Percentiles rank a stretch among this genome's conserved stretches.
These are phyloP conservation scores for Populus nigra DNA, from an alignment of 345 rosid genomes.

Conservation along the genomic window DNA sequence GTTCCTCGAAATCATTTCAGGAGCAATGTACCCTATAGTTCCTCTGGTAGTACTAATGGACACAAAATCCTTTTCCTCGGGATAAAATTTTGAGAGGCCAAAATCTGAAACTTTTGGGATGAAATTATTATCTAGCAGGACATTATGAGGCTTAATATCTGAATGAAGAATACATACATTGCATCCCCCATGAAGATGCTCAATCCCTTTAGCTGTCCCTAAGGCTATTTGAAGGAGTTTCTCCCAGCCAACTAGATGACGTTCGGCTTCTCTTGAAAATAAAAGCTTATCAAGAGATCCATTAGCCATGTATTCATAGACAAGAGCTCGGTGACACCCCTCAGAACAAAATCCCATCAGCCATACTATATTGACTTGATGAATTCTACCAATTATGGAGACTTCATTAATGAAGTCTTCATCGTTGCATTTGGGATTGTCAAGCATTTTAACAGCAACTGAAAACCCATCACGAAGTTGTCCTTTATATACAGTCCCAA, in stretches of 20 bases:
- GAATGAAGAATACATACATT: slow-evolving; percentile 32
- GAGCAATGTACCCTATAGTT: slow-evolving; percentile 26
- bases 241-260: slow-evolving; percentile 26
- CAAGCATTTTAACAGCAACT: slow-evolving; percentile 32
- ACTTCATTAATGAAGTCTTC: slow-evolving; percentile 21
- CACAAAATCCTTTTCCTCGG: slow-evolving; percentile 19
- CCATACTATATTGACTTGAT: slow-evolving; percentile 20
- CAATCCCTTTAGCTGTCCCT: slow-evolving; percentile 30
- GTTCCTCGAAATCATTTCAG: slow-evolving; percentile 24
- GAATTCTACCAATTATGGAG: slow-evolving; percentile 18
- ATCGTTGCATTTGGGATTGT: slow-evolving; percentile 2
- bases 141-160: slow-evolving; percentile 35
- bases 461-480: slow-evolving; percentile 19
- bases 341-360: slow-evolving; percentile 29
- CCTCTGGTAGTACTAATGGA: slow-evolving; percentile 17
- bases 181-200: slow-evolving; percentile 28
- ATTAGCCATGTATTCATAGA: slow-evolving; percentile 22
- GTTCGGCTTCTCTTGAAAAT: slow-evolving; percentile 3
- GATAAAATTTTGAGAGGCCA: slow-evolving; percentile 26
- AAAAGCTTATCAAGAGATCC: slow-evolving; percentile 27
- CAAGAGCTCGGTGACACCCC: slow-evolving; percentile 19
- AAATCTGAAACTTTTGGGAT: slow-evolving; percentile 34
- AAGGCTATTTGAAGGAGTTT: slow-evolving; percentile 21
- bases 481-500: slow-evolving; percentile 29
- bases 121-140: slow-evolving; percentile 24